Evolutionary conservation across 1,284 basidiomycete species (phyloP), one percentile per base, ranked within the genome.

Genomic region (Leccinum angustisporum): DNA sequence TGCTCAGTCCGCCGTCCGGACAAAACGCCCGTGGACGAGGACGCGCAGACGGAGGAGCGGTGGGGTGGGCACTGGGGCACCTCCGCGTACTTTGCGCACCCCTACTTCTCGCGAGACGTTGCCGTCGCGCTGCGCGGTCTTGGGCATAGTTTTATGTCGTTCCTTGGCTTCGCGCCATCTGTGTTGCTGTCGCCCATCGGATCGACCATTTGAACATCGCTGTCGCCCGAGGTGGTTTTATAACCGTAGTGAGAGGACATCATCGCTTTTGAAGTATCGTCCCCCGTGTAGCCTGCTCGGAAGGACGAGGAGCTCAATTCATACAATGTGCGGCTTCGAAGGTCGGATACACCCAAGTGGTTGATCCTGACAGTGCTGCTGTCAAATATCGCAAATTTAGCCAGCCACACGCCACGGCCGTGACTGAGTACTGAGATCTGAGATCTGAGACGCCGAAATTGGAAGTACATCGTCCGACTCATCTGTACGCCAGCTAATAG

Each of bases 231-330:
- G 68, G 70, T 76, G 65, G 74, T 83, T 68, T 70, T 83, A 76
- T 90, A 96, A 27, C 95, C 96, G 77, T 95, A 98, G 59, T 87
- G 85, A 1, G 95, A 92, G 1, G 97, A 93, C 63, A 97, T 86
- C 64, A 98, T 87, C 30, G 92, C 90, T 76, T 95, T 95, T 33
- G 97, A 97, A 14, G 92, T 87, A 73, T 99, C 97, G 77, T 99
- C 97, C 56, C 97, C 97, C 16, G 97, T 97, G 76, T 97, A 97
- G 54, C 97, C 97, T 25, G 94, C 95, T 71, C 97, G 90, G 62
- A 95, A 81, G 18, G 94, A 91, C 54, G 92, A 91, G 43, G 92
- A 84, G 54, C 97, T 97, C 72, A 98, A 27, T 27, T 27, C 27
- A 27, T 27, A 27, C 27, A 27, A 27, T 27, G 27, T 27, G 5